phyloP scores from a whole-genome alignment of 129 eudicot genomes.

The Artemisia tridentata region DNA sequence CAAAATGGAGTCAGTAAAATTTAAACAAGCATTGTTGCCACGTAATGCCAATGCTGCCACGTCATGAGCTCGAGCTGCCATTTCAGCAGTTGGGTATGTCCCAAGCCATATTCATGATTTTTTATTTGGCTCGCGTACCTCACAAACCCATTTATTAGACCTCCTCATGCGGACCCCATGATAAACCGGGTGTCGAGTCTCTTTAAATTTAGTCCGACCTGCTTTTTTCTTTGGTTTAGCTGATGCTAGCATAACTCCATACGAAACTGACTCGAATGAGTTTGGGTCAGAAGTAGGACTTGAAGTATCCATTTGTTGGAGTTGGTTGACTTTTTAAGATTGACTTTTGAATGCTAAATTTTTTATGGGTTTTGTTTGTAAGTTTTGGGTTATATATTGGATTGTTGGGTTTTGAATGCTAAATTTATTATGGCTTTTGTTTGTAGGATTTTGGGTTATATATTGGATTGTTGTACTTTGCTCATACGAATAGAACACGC shows the following conservation, averaged over 20 bases:
- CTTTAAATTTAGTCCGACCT: constrained; percentile 72
- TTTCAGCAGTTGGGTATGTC: constrained; percentile 73
- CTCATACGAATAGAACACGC: constrained; percentile 26
- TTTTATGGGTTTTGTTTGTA: neutral
- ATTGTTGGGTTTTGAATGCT: no score
- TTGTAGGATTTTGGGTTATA: no score
- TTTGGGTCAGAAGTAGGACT: constrained; percentile 34
- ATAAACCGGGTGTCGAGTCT: constrained; percentile 78
- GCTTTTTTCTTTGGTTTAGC: constrained; percentile 61
- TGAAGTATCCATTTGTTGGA: constrained; percentile 31
- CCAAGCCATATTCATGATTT: constrained; percentile 74
- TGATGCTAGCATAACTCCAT: constrained; percentile 49
- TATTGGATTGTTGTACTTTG: no score
- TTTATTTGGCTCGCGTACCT: constrained; percentile 57
- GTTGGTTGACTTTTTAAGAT: neutral
- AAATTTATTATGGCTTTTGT: no score
- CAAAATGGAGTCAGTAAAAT: constrained; percentile 68
- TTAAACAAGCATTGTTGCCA: constrained; percentile 56
- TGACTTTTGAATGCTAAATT: constrained; percentile 8
- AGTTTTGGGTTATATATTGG: constrained; percentile 15
- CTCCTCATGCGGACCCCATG: constrained; percentile 62
- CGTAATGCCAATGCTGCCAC: constrained; percentile 79
- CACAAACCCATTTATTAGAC: constrained; percentile 68
- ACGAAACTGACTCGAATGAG: constrained; percentile 7
- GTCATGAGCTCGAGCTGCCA: constrained; percentile 88